phyloP scores from a whole-genome alignment of 2,329 filamentous ascomycete genomes.

The Trichoderma arundinaceum region DNA sequence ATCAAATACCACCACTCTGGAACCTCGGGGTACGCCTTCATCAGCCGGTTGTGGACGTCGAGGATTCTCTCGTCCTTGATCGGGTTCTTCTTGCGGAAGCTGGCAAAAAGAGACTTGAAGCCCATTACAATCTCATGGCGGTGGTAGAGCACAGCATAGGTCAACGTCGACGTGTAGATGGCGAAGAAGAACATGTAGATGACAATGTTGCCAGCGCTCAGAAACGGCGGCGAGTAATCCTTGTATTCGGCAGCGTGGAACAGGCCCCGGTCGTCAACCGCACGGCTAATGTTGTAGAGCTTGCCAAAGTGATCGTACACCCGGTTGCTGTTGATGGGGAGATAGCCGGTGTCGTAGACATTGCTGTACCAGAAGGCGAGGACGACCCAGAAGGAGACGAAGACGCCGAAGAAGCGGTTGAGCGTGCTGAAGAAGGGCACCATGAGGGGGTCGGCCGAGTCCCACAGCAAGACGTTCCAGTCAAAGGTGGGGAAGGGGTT shows the following conservation, averaged over 20 bases:
- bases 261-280: slow-evolving; percentile 50
- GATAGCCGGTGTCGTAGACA: slow-evolving; percentile 61
- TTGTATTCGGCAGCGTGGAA: slow-evolving; percentile 55
- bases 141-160: slow-evolving; percentile 59
- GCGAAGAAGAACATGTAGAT: slow-evolving; percentile 63
- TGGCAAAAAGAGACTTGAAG: slow-evolving; percentile 54
- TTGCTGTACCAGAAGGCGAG: slow-evolving; percentile 64
- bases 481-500: slow-evolving; percentile 56
- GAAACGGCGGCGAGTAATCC: slow-evolving; percentile 58
- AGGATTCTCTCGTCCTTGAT: slow-evolving; percentile 46
- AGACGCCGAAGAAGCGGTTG: slow-evolving; percentile 65
- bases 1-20: slow-evolving; percentile 62
- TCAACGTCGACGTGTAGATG: slow-evolving; percentile 58
- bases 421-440: slow-evolving; percentile 64
- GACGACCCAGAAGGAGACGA: slow-evolving; percentile 60
- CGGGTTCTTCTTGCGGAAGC: slow-evolving; percentile 49
- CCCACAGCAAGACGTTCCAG: slow-evolving; percentile 55
- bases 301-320: slow-evolving; percentile 57
- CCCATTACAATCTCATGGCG: slow-evolving; percentile 57
- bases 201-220: slow-evolving; percentile 56
- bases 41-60: slow-evolving; percentile 57
- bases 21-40: slow-evolving; percentile 54
- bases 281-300: slow-evolving; percentile 54
- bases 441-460: slow-evolving; percentile 53
- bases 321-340: slow-evolving; percentile 59